These are phyloP conservation scores for Geranium incanum DNA, from an alignment of 441 rosid genomes.

Conservation along the genomic window DNA sequence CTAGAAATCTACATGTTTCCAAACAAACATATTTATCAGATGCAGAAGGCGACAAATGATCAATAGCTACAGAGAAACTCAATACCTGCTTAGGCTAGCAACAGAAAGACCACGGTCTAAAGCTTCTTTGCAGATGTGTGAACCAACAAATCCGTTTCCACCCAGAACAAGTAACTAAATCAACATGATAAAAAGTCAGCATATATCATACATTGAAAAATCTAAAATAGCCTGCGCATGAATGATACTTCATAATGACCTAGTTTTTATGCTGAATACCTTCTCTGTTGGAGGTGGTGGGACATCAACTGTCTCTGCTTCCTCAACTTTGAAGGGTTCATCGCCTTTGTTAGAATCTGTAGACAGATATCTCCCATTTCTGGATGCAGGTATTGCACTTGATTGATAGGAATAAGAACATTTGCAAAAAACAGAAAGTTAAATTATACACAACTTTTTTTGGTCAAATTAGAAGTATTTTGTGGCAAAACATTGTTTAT, in stretches of 20 bases:
- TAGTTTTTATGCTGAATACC: constrained; percentile 28
- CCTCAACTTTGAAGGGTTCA: constrained; percentile 66
- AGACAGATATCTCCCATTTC: constrained; percentile 46
- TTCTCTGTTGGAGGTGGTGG: constrained; percentile 75
- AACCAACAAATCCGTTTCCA: constrained; percentile 96
- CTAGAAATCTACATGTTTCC: background rate
- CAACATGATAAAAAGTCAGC: constrained; percentile 8
- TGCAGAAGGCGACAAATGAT: background rate
- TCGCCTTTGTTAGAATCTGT: constrained; percentile 67
- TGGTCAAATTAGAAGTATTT: background rate
- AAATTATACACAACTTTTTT: background rate
- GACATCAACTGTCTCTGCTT: constrained; percentile 73
- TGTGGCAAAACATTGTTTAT: background rate
- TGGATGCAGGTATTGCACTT: constrained; percentile 35
- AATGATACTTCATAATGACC: background rate
- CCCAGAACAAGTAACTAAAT: constrained; percentile 86
- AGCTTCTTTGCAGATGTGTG: constrained; percentile 81
- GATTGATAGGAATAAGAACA: constrained; percentile 12
- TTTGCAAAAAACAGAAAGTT: background rate
- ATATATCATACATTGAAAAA: background rate
- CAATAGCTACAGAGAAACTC: background rate
- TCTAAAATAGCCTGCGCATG: background rate
- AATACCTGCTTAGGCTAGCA: constrained; percentile 90
- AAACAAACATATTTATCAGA: background rate
- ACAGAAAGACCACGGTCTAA: constrained; percentile 59